Base-by-base conservation (phyloP, 2,329 filamentous ascomycete species). In the Cladosporium phlei region DNA sequence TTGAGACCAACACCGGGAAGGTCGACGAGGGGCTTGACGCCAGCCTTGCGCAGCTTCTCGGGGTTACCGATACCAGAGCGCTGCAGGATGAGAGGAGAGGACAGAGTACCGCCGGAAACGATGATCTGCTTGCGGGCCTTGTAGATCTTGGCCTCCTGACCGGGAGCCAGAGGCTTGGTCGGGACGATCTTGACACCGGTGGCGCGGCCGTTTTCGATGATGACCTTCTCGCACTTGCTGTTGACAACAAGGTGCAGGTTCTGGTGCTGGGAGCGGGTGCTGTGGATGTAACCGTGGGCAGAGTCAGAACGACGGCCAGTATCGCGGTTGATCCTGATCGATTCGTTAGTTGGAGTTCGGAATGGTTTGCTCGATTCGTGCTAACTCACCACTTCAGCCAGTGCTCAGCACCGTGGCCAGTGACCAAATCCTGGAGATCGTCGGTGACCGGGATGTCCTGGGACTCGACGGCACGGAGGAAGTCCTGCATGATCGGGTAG, bases 391-490 rank as follows among this genome's bases (percentile, higher is more conserved):
- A 79, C 67, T 50, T 74, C 79, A 67, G 57, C 66, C 69, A 69
- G 60, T 90, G 64, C 60, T 70, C 51, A 24, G 59, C 50, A 16
- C 65, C 44, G 14, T 47, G 44, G 35, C 66, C 64, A 48, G 66
- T 66, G 14, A 50, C 44, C 20, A 48, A 19, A 29, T 48, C 38
- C 25, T 48, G 46, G 10, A 43, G 38, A 38, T 48, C 46, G 17
- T 42, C 46, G 85, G 86, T 86, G 10, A 79, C 73, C 0, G 81
- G 86, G 49, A 89, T 88, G 16, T 80, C 85, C 61, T 88, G 85
- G 0, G 82, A 83, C 58, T 88, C 84, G 3, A 79, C 73, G 12
- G 84, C 83, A 16, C 42, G 42, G 12, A 45, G 42, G 38, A 43
- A 42, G 19, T 42, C 46, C 19, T 37, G 32, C 32, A 39, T 37